phyloP scores from a whole-genome alignment of 1,284 basidiomycete genomes.

The Schizopora paradoxa region DNA sequence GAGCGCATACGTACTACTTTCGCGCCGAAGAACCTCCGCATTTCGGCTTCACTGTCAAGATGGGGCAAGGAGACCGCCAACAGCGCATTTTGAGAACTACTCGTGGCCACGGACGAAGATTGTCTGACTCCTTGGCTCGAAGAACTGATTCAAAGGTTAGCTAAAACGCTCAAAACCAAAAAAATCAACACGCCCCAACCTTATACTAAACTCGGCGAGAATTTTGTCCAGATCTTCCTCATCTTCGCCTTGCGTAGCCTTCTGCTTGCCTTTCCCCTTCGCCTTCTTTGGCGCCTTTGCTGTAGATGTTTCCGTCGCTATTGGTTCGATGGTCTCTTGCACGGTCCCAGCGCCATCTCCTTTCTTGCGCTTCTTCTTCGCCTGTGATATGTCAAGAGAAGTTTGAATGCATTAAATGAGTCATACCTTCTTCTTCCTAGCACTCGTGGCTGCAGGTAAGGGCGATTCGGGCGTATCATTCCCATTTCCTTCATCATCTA shows the following conservation, averaged over 20 bases:
- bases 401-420: conserved; percentile 3
- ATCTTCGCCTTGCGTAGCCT: conserved; percentile 51
- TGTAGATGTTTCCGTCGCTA: conserved; percentile 27
- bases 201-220: conserved; percentile 73
- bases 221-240: conserved; percentile 79
- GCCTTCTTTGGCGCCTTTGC: conserved; percentile 39
- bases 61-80: conserved; percentile 72
- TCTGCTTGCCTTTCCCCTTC: conserved; percentile 55
- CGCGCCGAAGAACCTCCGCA: conserved; percentile 88
- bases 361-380: conserved; percentile 48
- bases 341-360: conserved; percentile 17
- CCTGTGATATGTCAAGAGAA: conserved; percentile 35
- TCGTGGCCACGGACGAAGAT: conserved; percentile 20
- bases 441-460: too few species aligned
- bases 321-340: conserved; percentile 18
- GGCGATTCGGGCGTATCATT: conserved; percentile 29
- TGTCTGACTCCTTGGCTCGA: conserved; percentile 32
- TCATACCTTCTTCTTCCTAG: conserved; percentile 41
- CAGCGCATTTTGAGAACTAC: conserved; percentile 44
- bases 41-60: conserved; percentile 82
- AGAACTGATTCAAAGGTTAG: conserved; percentile 34
- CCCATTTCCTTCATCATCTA: conserved; percentile 30
- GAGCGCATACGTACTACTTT: conserved; percentile 74
- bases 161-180: background rate
- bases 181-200: conserved; percentile 40